These are phyloP conservation scores for Elsinoe fawcettii DNA, from an alignment of 2,329 filamentous ascomycete genomes.

Conservation along the genomic window DNA sequence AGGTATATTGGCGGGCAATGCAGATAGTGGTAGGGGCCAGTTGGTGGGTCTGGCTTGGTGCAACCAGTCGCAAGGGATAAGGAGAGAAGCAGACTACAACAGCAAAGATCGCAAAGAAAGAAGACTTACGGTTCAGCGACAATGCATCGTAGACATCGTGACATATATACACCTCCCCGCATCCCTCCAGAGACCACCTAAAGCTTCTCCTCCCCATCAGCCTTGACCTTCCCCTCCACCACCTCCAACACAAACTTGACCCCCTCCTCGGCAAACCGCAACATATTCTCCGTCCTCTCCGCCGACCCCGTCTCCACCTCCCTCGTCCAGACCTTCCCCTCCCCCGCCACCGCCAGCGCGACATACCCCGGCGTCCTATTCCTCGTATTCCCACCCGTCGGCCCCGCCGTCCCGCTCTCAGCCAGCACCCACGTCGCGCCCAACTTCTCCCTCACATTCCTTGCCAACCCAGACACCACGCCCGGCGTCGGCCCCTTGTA, in stretches of 20 bases:
- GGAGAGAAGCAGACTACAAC: not conserved
- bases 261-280: slow-evolving; percentile 52
- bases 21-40: not conserved
- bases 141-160: not conserved
- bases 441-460: slow-evolving; percentile 48
- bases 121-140: not conserved
- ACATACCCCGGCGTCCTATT: slow-evolving; percentile 58
- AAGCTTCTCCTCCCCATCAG: slow-evolving; percentile 6
- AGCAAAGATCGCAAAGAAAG: not conserved
- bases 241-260: slow-evolving; percentile 51
- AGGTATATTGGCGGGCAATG: too few species aligned
- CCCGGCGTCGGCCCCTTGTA: slow-evolving; percentile 55
- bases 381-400: slow-evolving; percentile 48
- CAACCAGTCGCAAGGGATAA: not conserved
- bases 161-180: not conserved
- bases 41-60: not conserved
- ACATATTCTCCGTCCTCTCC: slow-evolving; percentile 55
- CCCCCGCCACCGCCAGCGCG: slow-evolving; percentile 52
- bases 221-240: slow-evolving; percentile 39
- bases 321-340: slow-evolving; percentile 44
- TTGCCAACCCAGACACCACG: slow-evolving; percentile 50
- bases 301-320: slow-evolving; percentile 51
- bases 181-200: not conserved
- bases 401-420: slow-evolving; percentile 58
- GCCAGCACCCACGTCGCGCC: slow-evolving; percentile 50